Conservation (phyloP, 306 rosid genomes). For the Myrica gale region DNA sequence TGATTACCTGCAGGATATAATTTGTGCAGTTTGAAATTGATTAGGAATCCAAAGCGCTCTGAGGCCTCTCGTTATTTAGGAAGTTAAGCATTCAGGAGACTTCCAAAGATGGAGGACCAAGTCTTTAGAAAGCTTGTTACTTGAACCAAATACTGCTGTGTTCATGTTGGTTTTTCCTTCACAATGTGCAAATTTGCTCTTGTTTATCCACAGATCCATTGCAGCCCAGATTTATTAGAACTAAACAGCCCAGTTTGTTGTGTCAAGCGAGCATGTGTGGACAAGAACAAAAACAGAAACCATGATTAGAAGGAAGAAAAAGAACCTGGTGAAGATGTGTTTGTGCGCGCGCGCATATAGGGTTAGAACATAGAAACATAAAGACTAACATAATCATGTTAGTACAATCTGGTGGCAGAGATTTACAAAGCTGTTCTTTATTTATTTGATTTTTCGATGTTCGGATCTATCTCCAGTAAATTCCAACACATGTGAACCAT, state of each 20-base stretch:
- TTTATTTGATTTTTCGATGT: conserved; percentile 34
- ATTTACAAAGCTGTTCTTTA: conserved; percentile 32
- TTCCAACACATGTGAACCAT: conserved; percentile 53
- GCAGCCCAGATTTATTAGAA: background rate
- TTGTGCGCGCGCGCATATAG: background rate
- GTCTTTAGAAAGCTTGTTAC: background rate
- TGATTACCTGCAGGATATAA: background rate
- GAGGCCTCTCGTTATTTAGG: background rate
- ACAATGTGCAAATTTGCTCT: background rate
- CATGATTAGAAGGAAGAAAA: background rate
- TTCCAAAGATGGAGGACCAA: background rate
- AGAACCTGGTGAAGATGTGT: background rate
- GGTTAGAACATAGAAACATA: conserved; percentile 30
- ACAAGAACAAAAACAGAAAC: background rate
- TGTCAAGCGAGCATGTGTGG: background rate
- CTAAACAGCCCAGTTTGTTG: background rate
- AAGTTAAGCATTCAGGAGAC: background rate
- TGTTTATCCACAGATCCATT: background rate
- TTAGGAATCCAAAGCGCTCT: background rate
- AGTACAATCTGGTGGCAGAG: conserved; percentile 43
- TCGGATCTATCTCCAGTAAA: conserved; percentile 36
- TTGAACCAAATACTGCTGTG: background rate
- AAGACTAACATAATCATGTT: conserved; percentile 32
- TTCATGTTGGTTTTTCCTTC: background rate
- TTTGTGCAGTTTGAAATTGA: background rate